Evolutionary conservation across 495 filamentous ascomycete genomes (phyloP).

Genomic region (Parachaetomium inaequale): DNA sequence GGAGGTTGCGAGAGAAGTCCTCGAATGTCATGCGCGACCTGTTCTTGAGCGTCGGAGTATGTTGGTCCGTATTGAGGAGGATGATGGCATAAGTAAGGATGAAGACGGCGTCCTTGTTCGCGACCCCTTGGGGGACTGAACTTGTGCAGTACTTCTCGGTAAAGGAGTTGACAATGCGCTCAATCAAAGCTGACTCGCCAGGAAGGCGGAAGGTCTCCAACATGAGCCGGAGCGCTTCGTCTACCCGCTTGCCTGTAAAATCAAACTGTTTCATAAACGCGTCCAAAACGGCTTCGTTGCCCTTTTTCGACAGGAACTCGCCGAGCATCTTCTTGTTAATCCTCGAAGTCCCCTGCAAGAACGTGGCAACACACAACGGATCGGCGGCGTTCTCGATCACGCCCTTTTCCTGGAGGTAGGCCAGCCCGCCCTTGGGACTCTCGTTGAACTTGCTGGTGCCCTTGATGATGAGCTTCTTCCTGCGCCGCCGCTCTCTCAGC

Average conservation of each 20-base stretch:
- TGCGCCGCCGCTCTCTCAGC: conserved; percentile 65
- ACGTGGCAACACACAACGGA: conserved; percentile 68
- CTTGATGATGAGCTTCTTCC: conserved; percentile 83
- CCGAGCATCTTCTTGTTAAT: conserved; percentile 88
- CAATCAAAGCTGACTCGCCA: conserved; percentile 88
- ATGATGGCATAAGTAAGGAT: conserved; percentile 94
- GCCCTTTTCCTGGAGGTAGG: conserved; percentile 75
- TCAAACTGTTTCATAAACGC: conserved; percentile 83
- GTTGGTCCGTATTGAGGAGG: conserved; percentile 90
- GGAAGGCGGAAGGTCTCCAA: conserved; percentile 92
- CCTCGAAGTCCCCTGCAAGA: conserved; percentile 79
- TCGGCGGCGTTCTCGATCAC: conserved; percentile 75
- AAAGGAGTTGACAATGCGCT: conserved; percentile 84
- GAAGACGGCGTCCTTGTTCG: conserved; percentile 83
- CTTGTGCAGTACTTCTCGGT: conserved; percentile 79
- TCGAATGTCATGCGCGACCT: conserved; percentile 73
- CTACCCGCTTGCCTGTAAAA: conserved; percentile 79
- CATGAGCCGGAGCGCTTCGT: conserved; percentile 83
- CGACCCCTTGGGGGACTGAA: conserved; percentile 67
- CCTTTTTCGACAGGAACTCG: conserved; percentile 86
- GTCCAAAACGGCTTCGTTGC: conserved; percentile 73
- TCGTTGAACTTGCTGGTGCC: conserved; percentile 94
- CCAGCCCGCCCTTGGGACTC: conserved; percentile 83
- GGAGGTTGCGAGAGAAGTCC: conserved; percentile 82
- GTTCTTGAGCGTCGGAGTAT: conserved; percentile 85